Evolutionary conservation across 2,329 filamentous ascomycete species (phyloP), one percentile per base, ranked within the genome.

Genomic region (Trichoderma arundinaceum): DNA sequence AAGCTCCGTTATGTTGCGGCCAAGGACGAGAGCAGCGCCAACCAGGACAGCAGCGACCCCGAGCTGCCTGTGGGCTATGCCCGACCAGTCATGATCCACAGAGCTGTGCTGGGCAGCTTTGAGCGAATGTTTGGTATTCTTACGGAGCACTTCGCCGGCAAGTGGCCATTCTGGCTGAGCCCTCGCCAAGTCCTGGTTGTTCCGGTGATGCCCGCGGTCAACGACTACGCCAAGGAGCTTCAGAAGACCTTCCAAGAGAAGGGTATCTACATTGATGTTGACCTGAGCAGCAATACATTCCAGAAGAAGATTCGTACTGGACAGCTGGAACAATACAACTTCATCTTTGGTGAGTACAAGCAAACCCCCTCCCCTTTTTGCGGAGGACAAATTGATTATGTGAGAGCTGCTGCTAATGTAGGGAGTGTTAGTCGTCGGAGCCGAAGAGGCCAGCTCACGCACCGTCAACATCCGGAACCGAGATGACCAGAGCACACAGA

Each of bases 81-180:
- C 19, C 87, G 91, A 32, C 92, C 92, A 17, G 92, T 95, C 76
- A 94, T 95, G 87, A 91, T 95, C 67, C 92, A 95, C 78, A 89
- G 92, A 71, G 92, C 92, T 68, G 91, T 95, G 70, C 84, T 88
- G 72, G 90, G 91, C 76, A 84, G 90, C 77, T 85, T 93, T 76
- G 83, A 86, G 77, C 80, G 83, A 65, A 86, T 86, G 79, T 84
- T 91, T 74, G 92, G 87, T 70, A 92, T 94, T 70, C 83, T 94
- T 67, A 91, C 87, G 52, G 92, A 95, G 82, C 92, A 94, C 78
- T 94, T 92, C 75, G 91, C 85, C 63, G 92, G 92, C 72, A 93
- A 93, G 81, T 95, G 92, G 92, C 92, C 92, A 1, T 92, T 94
- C 84, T 95, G 92, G 92, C 81, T 95, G 68, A 92, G 88, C 71